phyloP scores from a whole-genome alignment of 1,284 basidiomycete species.

The Volvariella surrecta region DNA sequence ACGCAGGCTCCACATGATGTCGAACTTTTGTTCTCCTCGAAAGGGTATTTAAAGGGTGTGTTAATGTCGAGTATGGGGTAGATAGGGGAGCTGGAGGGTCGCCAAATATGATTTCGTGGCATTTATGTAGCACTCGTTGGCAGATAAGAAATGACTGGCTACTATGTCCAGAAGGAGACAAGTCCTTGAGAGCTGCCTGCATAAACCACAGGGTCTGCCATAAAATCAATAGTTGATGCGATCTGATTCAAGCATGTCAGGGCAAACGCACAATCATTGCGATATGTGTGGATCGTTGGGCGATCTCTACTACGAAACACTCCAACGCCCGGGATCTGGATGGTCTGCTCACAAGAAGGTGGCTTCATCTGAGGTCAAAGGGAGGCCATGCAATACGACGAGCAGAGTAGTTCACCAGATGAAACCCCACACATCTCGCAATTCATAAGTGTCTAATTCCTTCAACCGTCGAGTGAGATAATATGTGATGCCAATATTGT shows the following conservation, averaged over 20 bases:
- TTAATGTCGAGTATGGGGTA: slow-evolving; percentile 57
- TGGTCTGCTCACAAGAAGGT: slow-evolving; percentile 85
- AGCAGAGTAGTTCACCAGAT: slow-evolving; percentile 59
- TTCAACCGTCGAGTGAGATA: slow-evolving; percentile 84
- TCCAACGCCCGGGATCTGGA: slow-evolving; percentile 87
- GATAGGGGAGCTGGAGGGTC: slow-evolving; percentile 65
- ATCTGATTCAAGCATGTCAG: neutral
- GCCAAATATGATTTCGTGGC: slow-evolving; percentile 96
- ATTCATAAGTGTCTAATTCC: slow-evolving; percentile 70
- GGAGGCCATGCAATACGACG: slow-evolving; percentile 7
- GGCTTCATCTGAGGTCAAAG: slow-evolving; percentile 32
- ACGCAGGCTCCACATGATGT: slow-evolving; percentile 60
- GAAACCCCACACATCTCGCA: slow-evolving; percentile 95
- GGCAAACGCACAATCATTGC: slow-evolving; percentile 76
- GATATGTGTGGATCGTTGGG: slow-evolving; percentile 86
- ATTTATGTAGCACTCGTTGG: slow-evolving; percentile 86
- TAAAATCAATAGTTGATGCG: slow-evolving; percentile 6
- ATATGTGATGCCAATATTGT: slow-evolving; percentile 94
- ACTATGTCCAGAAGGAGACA: slow-evolving; percentile 55
- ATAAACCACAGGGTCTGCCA: slow-evolving; percentile 92
- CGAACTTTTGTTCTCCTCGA: slow-evolving; percentile 61
- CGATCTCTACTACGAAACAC: slow-evolving; percentile 82
- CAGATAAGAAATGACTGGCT: slow-evolving; percentile 87
- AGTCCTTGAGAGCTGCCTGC: slow-evolving; percentile 88
- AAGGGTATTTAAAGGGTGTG: slow-evolving; percentile 35